These are phyloP conservation scores for Phlebopus sp. DNA, from an alignment of 1,284 basidiomycete genomes.

Conservation along the genomic window DNA sequence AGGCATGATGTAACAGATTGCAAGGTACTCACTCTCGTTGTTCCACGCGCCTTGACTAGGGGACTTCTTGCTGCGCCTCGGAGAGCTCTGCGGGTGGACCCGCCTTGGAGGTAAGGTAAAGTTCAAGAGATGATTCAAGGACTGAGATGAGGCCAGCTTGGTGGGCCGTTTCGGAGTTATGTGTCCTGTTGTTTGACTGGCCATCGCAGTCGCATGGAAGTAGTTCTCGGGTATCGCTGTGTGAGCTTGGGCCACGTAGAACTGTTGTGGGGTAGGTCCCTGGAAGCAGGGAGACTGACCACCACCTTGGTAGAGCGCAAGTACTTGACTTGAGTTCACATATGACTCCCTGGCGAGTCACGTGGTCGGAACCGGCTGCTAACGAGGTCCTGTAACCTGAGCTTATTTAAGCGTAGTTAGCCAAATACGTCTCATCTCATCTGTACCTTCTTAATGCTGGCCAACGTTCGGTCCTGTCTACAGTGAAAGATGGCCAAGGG, in stretches of 20 bases:
- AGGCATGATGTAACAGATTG: constrained; percentile 12
- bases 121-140: constrained; percentile 77
- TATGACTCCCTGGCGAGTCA: constrained; percentile 29
- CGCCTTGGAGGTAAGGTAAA: constrained; percentile 82
- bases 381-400: no score
- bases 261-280: constrained; percentile 34
- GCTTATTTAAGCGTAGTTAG: no score
- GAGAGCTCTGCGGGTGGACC: constrained; percentile 53
- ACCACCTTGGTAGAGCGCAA: constrained; percentile 14
- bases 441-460: no score
- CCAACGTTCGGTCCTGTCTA: no score
- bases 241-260: neutral
- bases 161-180: constrained; percentile 51
- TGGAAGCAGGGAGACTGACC: constrained; percentile 27
- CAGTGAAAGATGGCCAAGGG: constrained; percentile 67
- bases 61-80: constrained; percentile 71
- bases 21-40: constrained; percentile 72
- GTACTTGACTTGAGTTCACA: neutral
- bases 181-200: constrained; percentile 35
- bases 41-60: constrained; percentile 69
- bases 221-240: neutral
- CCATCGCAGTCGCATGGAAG: constrained; percentile 37
- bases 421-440: no score
- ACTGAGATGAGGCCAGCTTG: constrained; percentile 66
- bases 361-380: constrained; percentile 22